Percentiles rank a stretch among this genome's conserved stretches.
Evolutionary conservation across 148 eudicot genomes (phyloP).

Genomic region (Simmondsia chinensis): DNA sequence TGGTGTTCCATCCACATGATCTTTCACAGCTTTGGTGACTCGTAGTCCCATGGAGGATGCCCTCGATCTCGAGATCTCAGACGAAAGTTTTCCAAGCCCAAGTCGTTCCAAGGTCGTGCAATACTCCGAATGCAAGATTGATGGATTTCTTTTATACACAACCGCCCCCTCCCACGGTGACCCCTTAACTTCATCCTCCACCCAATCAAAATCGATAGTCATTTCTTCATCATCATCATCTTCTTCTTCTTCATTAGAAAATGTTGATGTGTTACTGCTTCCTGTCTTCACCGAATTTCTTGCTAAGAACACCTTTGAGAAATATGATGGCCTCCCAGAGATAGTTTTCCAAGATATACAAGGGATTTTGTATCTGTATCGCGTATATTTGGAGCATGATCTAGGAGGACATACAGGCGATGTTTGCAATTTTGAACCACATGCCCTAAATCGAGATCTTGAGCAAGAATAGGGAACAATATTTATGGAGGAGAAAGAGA

Average conservation of each 20-base stretch:
- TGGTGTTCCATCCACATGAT: slow-evolving; percentile 69
- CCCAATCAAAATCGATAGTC: slow-evolving; percentile 17
- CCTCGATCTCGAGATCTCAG: slow-evolving; percentile 45
- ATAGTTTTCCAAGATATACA: not conserved
- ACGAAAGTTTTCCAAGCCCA: slow-evolving; percentile 60
- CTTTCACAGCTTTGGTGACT: slow-evolving; percentile 63
- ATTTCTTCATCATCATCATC: slow-evolving; percentile 19
- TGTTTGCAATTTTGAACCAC: not conserved
- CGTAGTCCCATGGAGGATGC: slow-evolving; percentile 85
- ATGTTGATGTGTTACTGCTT: slow-evolving; percentile 2
- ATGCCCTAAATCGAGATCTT: not conserved
- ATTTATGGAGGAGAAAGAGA: slow-evolving; percentile 15
- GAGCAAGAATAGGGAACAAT: slow-evolving; percentile 4
- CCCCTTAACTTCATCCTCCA: slow-evolving; percentile 31
- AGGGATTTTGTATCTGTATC: not conserved
- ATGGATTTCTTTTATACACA: slow-evolving; percentile 64
- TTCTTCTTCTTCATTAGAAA: slow-evolving; percentile 6
- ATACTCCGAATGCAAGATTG: slow-evolving; percentile 55
- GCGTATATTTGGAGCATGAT: not conserved
- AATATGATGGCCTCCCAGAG: not conserved
- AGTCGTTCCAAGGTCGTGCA: slow-evolving; percentile 89
- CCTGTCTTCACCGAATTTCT: slow-evolving; percentile 9
- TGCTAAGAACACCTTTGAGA: not conserved
- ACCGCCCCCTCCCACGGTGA: slow-evolving; percentile 91
- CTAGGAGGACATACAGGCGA: not conserved